Percentiles rank a stretch among this genome's conserved stretches.
These are phyloP conservation scores for Saccharum hybrid DNA, from an alignment of 202 grass and related monocot genomes.

Conservation along the genomic window DNA sequence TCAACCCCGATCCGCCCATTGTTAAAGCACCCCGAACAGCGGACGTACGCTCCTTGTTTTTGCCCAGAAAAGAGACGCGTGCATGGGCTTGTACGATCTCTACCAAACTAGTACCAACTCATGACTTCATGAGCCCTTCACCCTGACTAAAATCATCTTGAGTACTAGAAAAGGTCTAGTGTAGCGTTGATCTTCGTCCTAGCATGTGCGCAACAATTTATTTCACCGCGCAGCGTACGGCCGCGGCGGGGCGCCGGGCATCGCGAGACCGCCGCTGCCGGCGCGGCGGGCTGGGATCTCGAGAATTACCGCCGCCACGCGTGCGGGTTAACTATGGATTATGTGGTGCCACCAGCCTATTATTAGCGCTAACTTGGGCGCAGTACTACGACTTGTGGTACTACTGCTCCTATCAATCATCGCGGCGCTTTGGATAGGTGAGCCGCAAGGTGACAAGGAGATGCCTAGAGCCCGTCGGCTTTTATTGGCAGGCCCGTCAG, in stretches of 20 bases:
- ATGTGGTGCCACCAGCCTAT: not conserved
- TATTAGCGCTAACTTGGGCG: constrained; percentile 5
- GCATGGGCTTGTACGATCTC: not conserved
- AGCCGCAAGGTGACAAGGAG: not conserved
- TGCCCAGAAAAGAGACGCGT: not conserved
- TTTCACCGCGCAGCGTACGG: constrained; percentile 3
- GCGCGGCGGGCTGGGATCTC: not conserved
- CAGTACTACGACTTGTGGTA: not conserved
- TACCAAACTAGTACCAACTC: not conserved
- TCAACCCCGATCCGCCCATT: not conserved
- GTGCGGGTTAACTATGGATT: not conserved
- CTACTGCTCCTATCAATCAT: not conserved
- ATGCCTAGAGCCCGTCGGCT: not conserved
- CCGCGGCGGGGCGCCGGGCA: constrained; percentile 35
- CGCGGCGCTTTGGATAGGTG: not conserved
- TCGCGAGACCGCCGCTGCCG: constrained; percentile 36
- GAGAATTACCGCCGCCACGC: constrained; percentile 27
- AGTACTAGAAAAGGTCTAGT: not conserved
- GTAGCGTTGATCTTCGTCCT: not conserved
- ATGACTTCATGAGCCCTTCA: not conserved
- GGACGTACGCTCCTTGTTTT: not conserved
- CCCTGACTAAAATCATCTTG: not conserved
- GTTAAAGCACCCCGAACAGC: not conserved
- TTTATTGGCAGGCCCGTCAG: constrained; percentile 27
- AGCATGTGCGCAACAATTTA: no score